Percentiles rank a stretch among this genome's conserved stretches.
Evolutionary conservation across 768 basidiomycete species (phyloP).

Genomic region (Rhizopogon vesiculosus): DNA sequence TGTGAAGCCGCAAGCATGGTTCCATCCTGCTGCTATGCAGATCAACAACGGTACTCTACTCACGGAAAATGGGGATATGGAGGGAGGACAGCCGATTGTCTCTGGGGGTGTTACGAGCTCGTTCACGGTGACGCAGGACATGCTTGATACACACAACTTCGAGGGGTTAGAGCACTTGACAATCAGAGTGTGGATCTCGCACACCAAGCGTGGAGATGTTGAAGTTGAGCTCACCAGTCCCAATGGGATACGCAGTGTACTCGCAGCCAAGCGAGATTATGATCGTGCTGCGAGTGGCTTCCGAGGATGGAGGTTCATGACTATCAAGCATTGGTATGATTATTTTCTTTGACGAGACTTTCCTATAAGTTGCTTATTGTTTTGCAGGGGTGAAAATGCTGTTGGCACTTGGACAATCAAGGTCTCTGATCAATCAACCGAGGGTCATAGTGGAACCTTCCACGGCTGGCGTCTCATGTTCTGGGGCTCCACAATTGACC

Average conservation of each 20-base stretch:
- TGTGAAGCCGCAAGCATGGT: constrained; percentile 94
- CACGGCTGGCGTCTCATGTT: constrained; percentile 90
- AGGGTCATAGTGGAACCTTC: constrained; percentile 58
- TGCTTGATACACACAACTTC: constrained; percentile 71
- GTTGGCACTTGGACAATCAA: constrained; percentile 86
- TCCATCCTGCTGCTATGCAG: constrained; percentile 69
- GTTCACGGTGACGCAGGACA: constrained; percentile 60
- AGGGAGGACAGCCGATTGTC: constrained; percentile 64
- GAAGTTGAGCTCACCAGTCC: constrained; percentile 89
- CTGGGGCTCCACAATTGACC: constrained; percentile 85
- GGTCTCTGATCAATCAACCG: constrained; percentile 76
- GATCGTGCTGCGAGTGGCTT: constrained; percentile 70
- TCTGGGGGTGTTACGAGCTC: constrained; percentile 59
- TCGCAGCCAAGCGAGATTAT: constrained; percentile 64
- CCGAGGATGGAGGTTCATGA: constrained; percentile 98
- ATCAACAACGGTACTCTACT: constrained; percentile 55
- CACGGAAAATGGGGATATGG: constrained; percentile 39
- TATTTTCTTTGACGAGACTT: neutral
- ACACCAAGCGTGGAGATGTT: constrained; percentile 82
- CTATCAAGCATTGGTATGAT: constrained; percentile 89
- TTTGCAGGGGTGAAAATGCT: constrained; percentile 83
- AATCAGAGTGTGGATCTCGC: constrained; percentile 89
- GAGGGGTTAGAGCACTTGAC: constrained; percentile 91
- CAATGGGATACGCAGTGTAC: constrained; percentile 75
- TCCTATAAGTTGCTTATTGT: constrained; percentile 10